These are phyloP conservation scores for Mortierella sp. DNA, from an alignment of 371 early-diverging fungal genomes.

Conservation along the genomic window DNA sequence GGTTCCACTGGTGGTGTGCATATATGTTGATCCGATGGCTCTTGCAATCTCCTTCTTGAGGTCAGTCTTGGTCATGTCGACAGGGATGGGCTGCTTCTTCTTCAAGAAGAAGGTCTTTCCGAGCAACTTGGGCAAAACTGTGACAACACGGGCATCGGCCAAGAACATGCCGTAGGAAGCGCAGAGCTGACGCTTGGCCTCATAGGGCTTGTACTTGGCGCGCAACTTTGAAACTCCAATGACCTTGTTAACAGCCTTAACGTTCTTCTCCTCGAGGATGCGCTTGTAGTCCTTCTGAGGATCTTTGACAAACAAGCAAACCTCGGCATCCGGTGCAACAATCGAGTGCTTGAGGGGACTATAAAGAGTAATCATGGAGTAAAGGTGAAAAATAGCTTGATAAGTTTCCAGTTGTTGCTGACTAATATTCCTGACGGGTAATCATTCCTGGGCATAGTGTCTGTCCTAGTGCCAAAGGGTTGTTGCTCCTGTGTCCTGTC, in stretches of 20 bases:
- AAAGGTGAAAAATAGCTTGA: neutral
- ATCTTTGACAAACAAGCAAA: slow-evolving; percentile 91
- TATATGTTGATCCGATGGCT: slow-evolving; percentile 84
- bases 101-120: slow-evolving; percentile 90
- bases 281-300: slow-evolving; percentile 85
- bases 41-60: slow-evolving; percentile 79
- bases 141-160: slow-evolving; percentile 85
- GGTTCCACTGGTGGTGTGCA: slow-evolving; percentile 79
- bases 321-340: slow-evolving; percentile 63
- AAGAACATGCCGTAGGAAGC: slow-evolving; percentile 87
- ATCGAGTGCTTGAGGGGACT: slow-evolving; percentile 73
- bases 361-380: neutral
- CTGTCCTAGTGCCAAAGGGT: neutral
- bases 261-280: slow-evolving; percentile 70
- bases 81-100: slow-evolving; percentile 92
- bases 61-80: slow-evolving; percentile 76
- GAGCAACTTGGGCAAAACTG: slow-evolving; percentile 82
- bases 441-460: neutral
- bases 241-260: slow-evolving; percentile 77
- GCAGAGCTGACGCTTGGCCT: slow-evolving; percentile 82
- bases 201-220: slow-evolving; percentile 80
- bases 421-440: neutral
- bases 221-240: slow-evolving; percentile 86
- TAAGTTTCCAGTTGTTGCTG: neutral
- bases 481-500: neutral